Conservation (phyloP, 768 basidiomycete species). For the Russula virescens region DNA sequence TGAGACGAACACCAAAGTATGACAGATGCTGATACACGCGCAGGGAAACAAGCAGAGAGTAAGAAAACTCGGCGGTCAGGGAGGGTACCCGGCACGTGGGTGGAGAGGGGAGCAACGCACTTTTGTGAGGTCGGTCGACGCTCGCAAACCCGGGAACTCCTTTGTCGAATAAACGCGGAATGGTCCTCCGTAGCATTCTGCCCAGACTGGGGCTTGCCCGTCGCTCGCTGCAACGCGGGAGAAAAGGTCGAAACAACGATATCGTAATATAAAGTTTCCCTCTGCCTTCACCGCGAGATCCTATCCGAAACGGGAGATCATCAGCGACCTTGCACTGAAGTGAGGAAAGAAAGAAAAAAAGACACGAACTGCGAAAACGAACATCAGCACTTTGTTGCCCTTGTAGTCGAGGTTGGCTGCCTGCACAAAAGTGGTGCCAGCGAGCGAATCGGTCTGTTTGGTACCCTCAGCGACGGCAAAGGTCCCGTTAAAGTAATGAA, state of each 20-base stretch:
- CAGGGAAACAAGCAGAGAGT: no score
- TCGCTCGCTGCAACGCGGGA: slow-evolving; percentile 35
- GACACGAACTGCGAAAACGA: slow-evolving; percentile 55
- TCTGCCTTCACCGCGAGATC: slow-evolving; percentile 68
- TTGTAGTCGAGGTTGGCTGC: slow-evolving; percentile 49
- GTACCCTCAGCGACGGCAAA: slow-evolving; percentile 44
- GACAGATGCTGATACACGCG: slow-evolving; percentile 39
- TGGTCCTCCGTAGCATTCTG: slow-evolving; percentile 57
- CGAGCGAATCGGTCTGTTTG: slow-evolving; percentile 48
- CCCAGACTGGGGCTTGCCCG: slow-evolving; percentile 42
- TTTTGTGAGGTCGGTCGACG: slow-evolving; percentile 65
- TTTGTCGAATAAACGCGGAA: slow-evolving; percentile 69
- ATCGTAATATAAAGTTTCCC: slow-evolving; percentile 62
- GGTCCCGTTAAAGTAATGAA: slow-evolving; percentile 37
- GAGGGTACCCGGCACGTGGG: no score
- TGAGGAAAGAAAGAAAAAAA: background rate
- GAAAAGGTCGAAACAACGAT: slow-evolving; percentile 60
- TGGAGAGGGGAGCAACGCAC: slow-evolving; percentile 29
- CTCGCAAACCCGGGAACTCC: slow-evolving; percentile 60
- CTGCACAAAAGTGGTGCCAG: slow-evolving; percentile 54
- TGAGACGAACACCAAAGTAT: slow-evolving; percentile 52
- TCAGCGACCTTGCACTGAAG: background rate
- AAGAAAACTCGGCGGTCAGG: no score
- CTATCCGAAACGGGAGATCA: slow-evolving; percentile 32
- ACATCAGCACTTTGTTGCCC: slow-evolving; percentile 52